Percentiles rank a stretch among this genome's conserved stretches.
These are phyloP conservation scores for Anethum foeniculum DNA, from an alignment of 140 eudicot genomes.

Conservation along the genomic window DNA sequence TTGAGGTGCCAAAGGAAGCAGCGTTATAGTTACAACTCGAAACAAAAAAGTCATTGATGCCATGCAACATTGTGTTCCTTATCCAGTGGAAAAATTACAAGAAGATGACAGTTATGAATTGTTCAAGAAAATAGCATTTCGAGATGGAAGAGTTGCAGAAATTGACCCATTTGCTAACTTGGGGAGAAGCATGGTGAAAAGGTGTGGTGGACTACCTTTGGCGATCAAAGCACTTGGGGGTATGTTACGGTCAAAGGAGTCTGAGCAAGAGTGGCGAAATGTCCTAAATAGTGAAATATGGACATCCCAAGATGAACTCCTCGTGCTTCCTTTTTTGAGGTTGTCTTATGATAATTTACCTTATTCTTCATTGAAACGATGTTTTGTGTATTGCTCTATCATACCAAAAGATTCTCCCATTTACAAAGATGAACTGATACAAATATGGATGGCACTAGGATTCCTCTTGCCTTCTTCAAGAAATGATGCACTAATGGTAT, in stretches of 20 bases:
- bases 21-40: slow-evolving; percentile 24
- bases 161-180: background rate
- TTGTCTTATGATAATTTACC: slow-evolving; percentile 21
- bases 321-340: background rate
- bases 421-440: background rate
- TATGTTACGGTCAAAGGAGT: background rate
- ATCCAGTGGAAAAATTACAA: background rate
- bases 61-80: slow-evolving; percentile 4
- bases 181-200: background rate
- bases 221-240: background rate
- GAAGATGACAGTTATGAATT: background rate
- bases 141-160: background rate
- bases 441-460: background rate
- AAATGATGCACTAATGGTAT: background rate
- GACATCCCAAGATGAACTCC: background rate
- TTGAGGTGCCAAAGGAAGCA: slow-evolving; percentile 19
- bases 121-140: slow-evolving; percentile 13
- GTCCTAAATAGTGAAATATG: slow-evolving; percentile 9
- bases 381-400: background rate
- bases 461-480: background rate
- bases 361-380: background rate
- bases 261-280: background rate
- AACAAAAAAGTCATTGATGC: background rate
- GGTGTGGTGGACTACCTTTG: background rate
- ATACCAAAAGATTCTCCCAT: slow-evolving; percentile 6